These are phyloP conservation scores for Talaromyces sp. DNA, from an alignment of 2,329 filamentous ascomycete genomes.

Conservation along the genomic window DNA sequence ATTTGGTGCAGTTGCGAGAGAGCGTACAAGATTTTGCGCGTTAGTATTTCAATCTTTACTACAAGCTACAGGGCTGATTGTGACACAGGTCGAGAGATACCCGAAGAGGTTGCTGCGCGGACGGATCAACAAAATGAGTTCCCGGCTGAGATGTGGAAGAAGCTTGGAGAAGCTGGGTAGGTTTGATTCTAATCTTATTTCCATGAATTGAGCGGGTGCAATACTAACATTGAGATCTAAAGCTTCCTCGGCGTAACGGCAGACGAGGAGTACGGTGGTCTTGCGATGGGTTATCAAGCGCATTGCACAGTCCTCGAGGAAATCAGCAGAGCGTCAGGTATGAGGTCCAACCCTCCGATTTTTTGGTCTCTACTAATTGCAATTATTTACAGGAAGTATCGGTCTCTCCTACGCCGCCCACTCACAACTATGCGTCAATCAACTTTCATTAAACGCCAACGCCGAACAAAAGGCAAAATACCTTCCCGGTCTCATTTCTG, in stretches of 20 bases:
- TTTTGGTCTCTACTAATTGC: slow-evolving; percentile 22
- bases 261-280: slow-evolving; percentile 84
- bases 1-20: slow-evolving; percentile 77
- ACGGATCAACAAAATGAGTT: slow-evolving; percentile 90
- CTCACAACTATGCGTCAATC: slow-evolving; percentile 94
- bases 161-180: slow-evolving; percentile 79
- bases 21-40: slow-evolving; percentile 82
- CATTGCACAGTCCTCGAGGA: slow-evolving; percentile 97
- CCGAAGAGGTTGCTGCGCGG: slow-evolving; percentile 73
- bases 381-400: slow-evolving; percentile 36
- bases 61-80: neutral
- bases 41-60: slow-evolving; percentile 27
- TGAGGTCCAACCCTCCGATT: neutral
- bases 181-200: neutral
- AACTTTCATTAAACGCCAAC: slow-evolving; percentile 85
- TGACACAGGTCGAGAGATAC: slow-evolving; percentile 69
- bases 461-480: slow-evolving; percentile 75
- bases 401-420: slow-evolving; percentile 93
- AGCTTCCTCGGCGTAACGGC: slow-evolving; percentile 88
- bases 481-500: slow-evolving; percentile 77
- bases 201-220: neutral
- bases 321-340: slow-evolving; percentile 77
- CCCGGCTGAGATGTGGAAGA: slow-evolving; percentile 87
- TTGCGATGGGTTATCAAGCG: slow-evolving; percentile 93
- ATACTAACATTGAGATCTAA: neutral